Conservation (phyloP, 202 grass and related monocot genomes). For the Saccharum hybrid region DNA sequence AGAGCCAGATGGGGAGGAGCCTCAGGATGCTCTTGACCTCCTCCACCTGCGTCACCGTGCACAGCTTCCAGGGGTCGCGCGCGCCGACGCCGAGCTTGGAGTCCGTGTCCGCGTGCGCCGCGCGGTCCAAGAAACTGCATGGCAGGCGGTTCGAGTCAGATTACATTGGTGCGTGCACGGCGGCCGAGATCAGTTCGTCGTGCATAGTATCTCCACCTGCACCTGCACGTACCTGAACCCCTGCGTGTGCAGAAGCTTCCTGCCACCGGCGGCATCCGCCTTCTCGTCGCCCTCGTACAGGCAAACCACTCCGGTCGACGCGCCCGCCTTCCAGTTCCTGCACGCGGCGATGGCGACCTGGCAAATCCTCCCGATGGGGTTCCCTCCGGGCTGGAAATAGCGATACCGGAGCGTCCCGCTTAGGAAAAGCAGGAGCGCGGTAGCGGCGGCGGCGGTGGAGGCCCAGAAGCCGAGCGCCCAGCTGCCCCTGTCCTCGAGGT, state of each 20-base stretch:
- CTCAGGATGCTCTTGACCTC: constrained; percentile 89
- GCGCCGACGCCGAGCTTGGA: constrained; percentile 29
- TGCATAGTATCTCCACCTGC: too few species aligned
- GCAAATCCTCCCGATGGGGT: constrained; percentile 60
- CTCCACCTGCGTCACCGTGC: constrained; percentile 93
- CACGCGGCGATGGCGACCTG: constrained; percentile 69
- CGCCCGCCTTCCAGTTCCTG: constrained; percentile 63
- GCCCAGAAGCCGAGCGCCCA: constrained; percentile 86
- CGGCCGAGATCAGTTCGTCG: not conserved
- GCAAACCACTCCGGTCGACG: constrained; percentile 5
- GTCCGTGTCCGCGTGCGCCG: constrained; percentile 48
- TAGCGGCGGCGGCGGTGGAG: constrained; percentile 62
- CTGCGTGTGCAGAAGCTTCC: constrained; percentile 63
- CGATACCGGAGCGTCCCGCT: constrained; percentile 63
- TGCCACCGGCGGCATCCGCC: constrained; percentile 35
- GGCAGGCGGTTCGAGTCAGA: too few species aligned
- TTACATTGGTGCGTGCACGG: not conserved
- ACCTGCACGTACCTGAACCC: constrained; percentile 55
- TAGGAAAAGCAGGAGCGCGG: constrained; percentile 70
- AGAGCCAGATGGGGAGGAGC: constrained; percentile 93
- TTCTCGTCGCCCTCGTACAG: constrained; percentile 72
- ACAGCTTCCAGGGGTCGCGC: constrained; percentile 74
- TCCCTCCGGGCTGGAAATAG: constrained; percentile 62
- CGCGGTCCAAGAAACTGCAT: constrained; percentile 75
- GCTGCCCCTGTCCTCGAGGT: constrained; percentile 72